Conservation (phyloP, 257 asterid genomes). For the Scutellaria baicalensis region DNA sequence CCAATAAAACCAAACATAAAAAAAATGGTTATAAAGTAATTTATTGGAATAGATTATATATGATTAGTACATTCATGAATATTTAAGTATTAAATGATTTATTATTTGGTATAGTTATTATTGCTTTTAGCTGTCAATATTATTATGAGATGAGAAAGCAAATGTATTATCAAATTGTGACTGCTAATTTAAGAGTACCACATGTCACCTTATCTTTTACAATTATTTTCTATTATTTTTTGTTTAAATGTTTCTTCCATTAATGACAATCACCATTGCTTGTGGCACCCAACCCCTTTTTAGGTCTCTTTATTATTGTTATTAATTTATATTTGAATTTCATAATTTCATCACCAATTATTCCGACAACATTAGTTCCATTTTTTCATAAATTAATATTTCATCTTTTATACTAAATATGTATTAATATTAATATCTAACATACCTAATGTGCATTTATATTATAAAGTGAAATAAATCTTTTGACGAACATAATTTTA, state of each 20-base stretch:
- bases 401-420: no score
- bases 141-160: conserved; percentile 17
- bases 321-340: neutral
- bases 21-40: no score
- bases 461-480: no score
- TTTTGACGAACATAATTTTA: no score
- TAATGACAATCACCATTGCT: conserved; percentile 14
- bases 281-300: conserved; percentile 12
- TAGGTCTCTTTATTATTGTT: neutral
- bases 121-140: conserved; percentile 21
- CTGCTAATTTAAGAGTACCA: conserved; percentile 18
- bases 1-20: no score
- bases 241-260: conserved; percentile 3
- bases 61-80: neutral
- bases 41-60: no score
- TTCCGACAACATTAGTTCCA: neutral
- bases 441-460: no score
- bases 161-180: conserved; percentile 12
- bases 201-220: conserved; percentile 20
- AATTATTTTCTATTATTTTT: neutral
- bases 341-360: neutral
- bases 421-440: no score
- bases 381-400: neutral
- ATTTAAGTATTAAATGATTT: neutral
- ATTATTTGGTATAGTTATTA: neutral